phyloP scores from a whole-genome alignment of 2,329 filamentous ascomycete genomes.

The Coniochaeta ligniaria region DNA sequence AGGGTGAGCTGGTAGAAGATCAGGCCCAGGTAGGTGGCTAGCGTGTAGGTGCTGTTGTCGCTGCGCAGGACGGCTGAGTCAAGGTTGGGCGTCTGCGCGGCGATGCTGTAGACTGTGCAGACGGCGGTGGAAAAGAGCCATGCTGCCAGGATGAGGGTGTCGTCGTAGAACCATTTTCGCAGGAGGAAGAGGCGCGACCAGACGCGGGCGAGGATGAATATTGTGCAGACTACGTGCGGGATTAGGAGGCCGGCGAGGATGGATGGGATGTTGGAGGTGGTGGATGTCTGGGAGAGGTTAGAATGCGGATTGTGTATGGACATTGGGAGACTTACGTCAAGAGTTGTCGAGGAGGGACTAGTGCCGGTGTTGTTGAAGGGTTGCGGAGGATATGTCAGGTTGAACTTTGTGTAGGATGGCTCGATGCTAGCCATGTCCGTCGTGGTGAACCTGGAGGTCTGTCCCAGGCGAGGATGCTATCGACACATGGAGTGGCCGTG shows the following conservation, averaged over 20 bases:
- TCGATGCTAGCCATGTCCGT: conserved; percentile 6
- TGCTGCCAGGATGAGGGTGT: conserved; percentile 22
- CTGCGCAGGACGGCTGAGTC: conserved; percentile 6
- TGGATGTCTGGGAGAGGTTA: background rate
- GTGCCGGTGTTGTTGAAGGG: conserved; percentile 5
- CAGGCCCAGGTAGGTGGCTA: conserved; percentile 24
- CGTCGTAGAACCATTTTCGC: conserved; percentile 24
- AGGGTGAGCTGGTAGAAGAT: conserved; percentile 30
- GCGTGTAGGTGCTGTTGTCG: conserved; percentile 13
- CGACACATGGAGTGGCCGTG: background rate
- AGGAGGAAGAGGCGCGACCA: conserved; percentile 20
- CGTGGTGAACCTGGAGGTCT: background rate
- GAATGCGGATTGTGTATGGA: background rate
- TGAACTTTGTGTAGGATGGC: conserved; percentile 12
- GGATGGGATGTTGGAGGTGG: conserved; percentile 13
- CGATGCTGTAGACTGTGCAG: conserved; percentile 22
- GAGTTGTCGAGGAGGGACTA: background rate
- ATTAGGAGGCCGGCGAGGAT: conserved; percentile 23
- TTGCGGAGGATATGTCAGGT: conserved; percentile 12
- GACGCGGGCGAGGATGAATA: conserved; percentile 19
- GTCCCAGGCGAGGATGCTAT: background rate
- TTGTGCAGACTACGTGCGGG: conserved; percentile 23
- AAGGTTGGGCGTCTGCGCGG: conserved; percentile 15
- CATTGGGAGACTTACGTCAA: background rate
- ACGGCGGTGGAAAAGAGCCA: conserved; percentile 24